phyloP scores from a whole-genome alignment of 306 rosid genomes.

The Amphicarpaea edgeworthii region DNA sequence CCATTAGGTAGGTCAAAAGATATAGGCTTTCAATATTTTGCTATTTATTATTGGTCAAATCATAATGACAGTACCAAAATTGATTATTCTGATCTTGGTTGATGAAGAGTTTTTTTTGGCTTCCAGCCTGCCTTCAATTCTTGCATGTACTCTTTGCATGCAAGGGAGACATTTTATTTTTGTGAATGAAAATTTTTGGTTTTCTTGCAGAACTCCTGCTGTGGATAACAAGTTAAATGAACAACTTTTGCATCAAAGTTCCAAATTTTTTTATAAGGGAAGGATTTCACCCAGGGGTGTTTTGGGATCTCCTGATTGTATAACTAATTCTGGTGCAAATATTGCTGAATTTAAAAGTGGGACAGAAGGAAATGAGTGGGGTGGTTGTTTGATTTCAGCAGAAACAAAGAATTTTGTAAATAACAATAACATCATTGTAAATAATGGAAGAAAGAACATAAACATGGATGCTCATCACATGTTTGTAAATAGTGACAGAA shows the following conservation, averaged over 20 bases:
- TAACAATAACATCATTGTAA: conserved; percentile 65
- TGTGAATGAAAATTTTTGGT: not conserved
- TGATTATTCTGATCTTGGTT: too few relatives aligned
- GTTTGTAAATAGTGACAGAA: conserved; percentile 66
- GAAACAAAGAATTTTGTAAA: conserved; percentile 65
- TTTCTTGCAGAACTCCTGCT: conserved; percentile 52
- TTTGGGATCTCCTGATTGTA: conserved; percentile 47
- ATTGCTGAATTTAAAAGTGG: conserved; percentile 40
- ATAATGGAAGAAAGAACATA: conserved; percentile 66
- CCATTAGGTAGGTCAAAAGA: not conserved
- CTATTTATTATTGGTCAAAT: not conserved
- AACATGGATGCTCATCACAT: conserved; percentile 69
- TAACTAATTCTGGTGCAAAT: conserved; percentile 43
- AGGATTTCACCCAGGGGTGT: conserved; percentile 51
- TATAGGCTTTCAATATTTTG: not conserved
- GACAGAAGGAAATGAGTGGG: conserved; percentile 47
- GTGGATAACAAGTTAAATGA: conserved; percentile 49
- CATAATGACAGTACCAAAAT: not conserved
- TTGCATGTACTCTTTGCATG: not conserved
- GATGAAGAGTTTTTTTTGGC: too few relatives aligned
- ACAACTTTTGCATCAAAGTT: conserved; percentile 48
- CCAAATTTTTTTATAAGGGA: conserved; percentile 50
- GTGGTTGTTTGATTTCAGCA: conserved; percentile 47
- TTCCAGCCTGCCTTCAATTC: not conserved
- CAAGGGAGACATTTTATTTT: conserved; percentile 17